These are phyloP conservation scores for Aegilops longissima DNA, from an alignment of 176 grass and related monocot species.

Conservation along the genomic window DNA sequence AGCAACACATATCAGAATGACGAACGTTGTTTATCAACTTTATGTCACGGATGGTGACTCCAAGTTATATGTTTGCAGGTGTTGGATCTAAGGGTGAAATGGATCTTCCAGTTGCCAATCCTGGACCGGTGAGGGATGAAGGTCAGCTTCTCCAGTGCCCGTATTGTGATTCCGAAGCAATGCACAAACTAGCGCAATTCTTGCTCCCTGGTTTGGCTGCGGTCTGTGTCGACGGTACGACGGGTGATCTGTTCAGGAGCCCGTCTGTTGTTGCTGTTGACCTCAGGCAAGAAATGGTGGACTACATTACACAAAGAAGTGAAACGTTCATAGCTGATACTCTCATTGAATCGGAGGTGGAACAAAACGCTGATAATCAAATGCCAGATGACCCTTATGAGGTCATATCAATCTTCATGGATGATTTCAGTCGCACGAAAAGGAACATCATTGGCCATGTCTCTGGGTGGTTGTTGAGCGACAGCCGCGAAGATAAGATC, in stretches of 20 bases:
- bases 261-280: constrained; percentile 59
- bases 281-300: constrained; percentile 81
- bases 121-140: constrained; percentile 42
- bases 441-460: constrained; percentile 86
- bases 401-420: constrained; percentile 68
- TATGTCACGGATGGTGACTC: neutral
- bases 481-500: constrained; percentile 89
- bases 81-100: constrained; percentile 33
- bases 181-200: constrained; percentile 69
- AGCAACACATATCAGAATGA: constrained; percentile 3
- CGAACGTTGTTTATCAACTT: neutral
- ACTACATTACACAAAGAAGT: constrained; percentile 60
- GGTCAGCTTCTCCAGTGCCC: constrained; percentile 46
- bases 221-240: constrained; percentile 61
- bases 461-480: constrained; percentile 76
- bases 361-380: constrained; percentile 30
- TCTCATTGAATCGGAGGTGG: constrained; percentile 32
- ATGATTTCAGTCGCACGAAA: constrained; percentile 73
- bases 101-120: constrained; percentile 65
- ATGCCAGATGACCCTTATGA: constrained; percentile 69
- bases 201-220: constrained; percentile 72
- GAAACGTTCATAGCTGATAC: constrained; percentile 74
- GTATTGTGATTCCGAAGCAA: constrained; percentile 62
- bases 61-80: neutral
- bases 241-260: constrained; percentile 61